Conservation (phyloP, 2,329 filamentous ascomycete species). For the Cryphonectria carpinicola region DNA sequence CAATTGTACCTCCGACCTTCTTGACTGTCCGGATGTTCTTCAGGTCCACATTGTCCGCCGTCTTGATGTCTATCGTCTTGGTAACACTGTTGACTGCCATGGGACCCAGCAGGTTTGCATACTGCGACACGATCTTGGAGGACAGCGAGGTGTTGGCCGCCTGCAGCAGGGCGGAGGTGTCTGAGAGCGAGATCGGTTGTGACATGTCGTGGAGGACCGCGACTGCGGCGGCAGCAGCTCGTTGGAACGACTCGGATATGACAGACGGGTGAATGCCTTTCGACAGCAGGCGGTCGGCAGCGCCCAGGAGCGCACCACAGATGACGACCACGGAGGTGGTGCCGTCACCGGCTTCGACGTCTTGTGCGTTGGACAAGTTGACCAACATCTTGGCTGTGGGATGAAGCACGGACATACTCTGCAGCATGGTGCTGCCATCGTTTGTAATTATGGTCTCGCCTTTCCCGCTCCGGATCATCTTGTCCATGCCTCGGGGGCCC, state of each 20-base stretch:
- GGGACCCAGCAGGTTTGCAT: slow-evolving; percentile 90
- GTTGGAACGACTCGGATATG: slow-evolving; percentile 97
- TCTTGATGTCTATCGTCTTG: slow-evolving; percentile 94
- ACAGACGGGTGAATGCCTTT: slow-evolving; percentile 98
- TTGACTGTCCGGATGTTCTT: slow-evolving; percentile 97
- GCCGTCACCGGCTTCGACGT: slow-evolving; percentile 97
- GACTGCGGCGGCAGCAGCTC: slow-evolving; percentile 87
- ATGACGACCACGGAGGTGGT: slow-evolving; percentile 99
- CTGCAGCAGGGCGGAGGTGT: slow-evolving; percentile 89
- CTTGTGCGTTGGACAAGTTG: slow-evolving; percentile 93
- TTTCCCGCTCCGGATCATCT: slow-evolving; percentile 97
- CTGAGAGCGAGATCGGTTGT: slow-evolving; percentile 84
- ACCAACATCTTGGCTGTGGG: slow-evolving; percentile 99
- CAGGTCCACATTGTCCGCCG: slow-evolving; percentile 93
- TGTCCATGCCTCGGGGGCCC: slow-evolving; percentile 97
- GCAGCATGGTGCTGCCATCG: slow-evolving; percentile 98
- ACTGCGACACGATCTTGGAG: slow-evolving; percentile 97
- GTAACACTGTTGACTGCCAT: slow-evolving; percentile 98
- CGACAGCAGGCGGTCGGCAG: slow-evolving; percentile 84
- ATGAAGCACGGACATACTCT: slow-evolving; percentile 98
- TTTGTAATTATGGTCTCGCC: slow-evolving; percentile 99
- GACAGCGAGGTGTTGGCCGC: slow-evolving; percentile 96
- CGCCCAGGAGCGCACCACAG: slow-evolving; percentile 90
- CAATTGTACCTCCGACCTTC: slow-evolving; percentile 97
- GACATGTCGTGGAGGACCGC: slow-evolving; percentile 94